These are phyloP conservation scores for Boechera divaricarpa DNA, from an alignment of 345 rosid species.

Conservation along the genomic window DNA sequence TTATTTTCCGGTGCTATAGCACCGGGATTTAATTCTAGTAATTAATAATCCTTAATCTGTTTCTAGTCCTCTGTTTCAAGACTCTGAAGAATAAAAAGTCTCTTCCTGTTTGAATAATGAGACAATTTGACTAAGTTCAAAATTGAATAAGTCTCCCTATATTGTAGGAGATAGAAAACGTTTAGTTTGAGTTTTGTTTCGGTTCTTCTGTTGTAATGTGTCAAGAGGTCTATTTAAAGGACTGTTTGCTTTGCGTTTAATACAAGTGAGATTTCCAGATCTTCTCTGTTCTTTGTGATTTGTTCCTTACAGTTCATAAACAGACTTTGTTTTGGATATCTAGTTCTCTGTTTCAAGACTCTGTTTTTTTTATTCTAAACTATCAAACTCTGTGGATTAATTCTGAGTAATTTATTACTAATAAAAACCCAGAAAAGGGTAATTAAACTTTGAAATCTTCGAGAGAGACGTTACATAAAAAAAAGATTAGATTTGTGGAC, in stretches of 20 bases:
- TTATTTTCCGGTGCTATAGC: too few species aligned
- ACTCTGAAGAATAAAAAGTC: background rate
- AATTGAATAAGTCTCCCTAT: background rate
- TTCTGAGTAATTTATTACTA: background rate
- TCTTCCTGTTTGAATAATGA: background rate
- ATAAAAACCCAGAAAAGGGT: too few species aligned
- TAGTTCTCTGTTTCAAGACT: background rate
- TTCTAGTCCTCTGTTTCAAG: background rate
- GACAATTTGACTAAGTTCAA: background rate
- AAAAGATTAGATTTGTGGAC: conserved; percentile 26
- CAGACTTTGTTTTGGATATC: background rate
- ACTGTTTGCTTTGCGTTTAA: background rate
- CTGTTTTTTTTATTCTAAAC: background rate
- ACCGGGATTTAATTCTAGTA: too few species aligned
- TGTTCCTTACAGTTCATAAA: too few species aligned
- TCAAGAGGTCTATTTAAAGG: too few species aligned
- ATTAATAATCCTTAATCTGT: background rate
- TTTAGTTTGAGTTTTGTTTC: background rate
- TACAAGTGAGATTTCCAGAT: background rate
- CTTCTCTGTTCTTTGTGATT: background rate
- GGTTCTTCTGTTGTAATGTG: background rate
- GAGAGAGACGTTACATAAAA: background rate
- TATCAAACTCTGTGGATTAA: background rate
- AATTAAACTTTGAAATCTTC: background rate
- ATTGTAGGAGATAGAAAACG: background rate